Evolutionary conservation across 2,329 filamentous ascomycete genomes (phyloP).

Genomic region (Cercospora sesami): DNA sequence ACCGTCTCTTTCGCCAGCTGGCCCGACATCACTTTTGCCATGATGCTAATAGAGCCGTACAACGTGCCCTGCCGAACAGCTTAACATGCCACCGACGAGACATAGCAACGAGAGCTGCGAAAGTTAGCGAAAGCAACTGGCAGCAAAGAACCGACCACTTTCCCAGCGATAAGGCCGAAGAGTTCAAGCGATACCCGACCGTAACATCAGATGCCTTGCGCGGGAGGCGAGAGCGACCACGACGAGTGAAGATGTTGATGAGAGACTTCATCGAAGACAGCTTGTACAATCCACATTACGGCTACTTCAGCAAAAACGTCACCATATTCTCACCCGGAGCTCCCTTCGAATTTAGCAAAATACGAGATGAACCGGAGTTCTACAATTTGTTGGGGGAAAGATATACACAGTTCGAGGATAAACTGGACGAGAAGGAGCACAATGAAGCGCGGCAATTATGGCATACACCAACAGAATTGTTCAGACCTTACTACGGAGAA

Average conservation of each 20-base stretch:
- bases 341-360: conserved; percentile 80
- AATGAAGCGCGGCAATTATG: conserved; percentile 85
- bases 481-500: conserved; percentile 94
- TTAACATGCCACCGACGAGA: conserved; percentile 23
- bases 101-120: conserved; percentile 36
- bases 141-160: conserved; percentile 78
- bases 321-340: conserved; percentile 81
- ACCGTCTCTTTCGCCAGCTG: conserved; percentile 79
- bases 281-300: conserved; percentile 49
- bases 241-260: conserved; percentile 92
- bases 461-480: conserved; percentile 98
- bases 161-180: conserved; percentile 72
- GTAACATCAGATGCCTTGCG: conserved; percentile 81
- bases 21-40: conserved; percentile 65
- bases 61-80: conserved; percentile 20
- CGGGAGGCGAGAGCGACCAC: conserved; percentile 70
- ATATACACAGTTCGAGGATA: conserved; percentile 88
- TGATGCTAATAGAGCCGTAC: conserved; percentile 44
- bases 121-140: conserved; percentile 70
- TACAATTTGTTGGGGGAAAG: conserved; percentile 71
- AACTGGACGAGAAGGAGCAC: conserved; percentile 69
- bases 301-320: conserved; percentile 41
- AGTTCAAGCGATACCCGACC: conserved; percentile 78
- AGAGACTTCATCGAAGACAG: conserved; percentile 89
- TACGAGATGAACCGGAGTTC: conserved; percentile 85